A percentile compares a stretch with the other conserved stretches of the same genome.
Conservation (phyloP, 768 basidiomycete species). For the Rhizopogon vulgaris region DNA sequence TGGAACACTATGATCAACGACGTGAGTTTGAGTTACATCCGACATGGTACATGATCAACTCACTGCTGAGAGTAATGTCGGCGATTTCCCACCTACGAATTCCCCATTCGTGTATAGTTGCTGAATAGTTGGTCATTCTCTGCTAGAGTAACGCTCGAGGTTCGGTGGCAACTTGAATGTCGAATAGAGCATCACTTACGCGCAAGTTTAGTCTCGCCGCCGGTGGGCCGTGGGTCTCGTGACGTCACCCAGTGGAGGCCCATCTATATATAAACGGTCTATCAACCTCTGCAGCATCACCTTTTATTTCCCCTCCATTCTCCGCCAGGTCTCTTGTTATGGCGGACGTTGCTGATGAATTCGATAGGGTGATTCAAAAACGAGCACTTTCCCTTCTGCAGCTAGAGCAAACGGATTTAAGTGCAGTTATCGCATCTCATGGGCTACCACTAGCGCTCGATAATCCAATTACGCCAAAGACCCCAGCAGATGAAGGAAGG, state of each 20-base stretch:
- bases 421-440: neutral
- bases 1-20: too few species aligned
- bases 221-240: neutral
- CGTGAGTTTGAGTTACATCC: neutral
- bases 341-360: constrained; percentile 3
- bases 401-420: neutral
- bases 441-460: neutral
- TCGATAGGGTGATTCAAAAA: neutral
- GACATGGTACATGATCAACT: constrained; percentile 30
- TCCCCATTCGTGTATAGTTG: constrained; percentile 94
- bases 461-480: constrained; percentile 59
- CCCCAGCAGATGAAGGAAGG: constrained; percentile 89
- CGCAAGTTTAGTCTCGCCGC: too few species aligned
- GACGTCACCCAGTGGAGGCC: neutral
- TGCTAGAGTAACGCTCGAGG: constrained; percentile 28
- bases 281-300: neutral
- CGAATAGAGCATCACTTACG: too few species aligned
- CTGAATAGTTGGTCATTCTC: constrained; percentile 97
- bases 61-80: constrained; percentile 88
- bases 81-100: constrained; percentile 82
- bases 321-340: constrained; percentile 6
- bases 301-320: neutral
- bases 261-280: constrained; percentile 42
- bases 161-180: too few species aligned
- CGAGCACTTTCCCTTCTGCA: neutral